These are phyloP conservation scores for Coemansia sp. DNA, from an alignment of 192 early-diverging fungal species.

Conservation along the genomic window DNA sequence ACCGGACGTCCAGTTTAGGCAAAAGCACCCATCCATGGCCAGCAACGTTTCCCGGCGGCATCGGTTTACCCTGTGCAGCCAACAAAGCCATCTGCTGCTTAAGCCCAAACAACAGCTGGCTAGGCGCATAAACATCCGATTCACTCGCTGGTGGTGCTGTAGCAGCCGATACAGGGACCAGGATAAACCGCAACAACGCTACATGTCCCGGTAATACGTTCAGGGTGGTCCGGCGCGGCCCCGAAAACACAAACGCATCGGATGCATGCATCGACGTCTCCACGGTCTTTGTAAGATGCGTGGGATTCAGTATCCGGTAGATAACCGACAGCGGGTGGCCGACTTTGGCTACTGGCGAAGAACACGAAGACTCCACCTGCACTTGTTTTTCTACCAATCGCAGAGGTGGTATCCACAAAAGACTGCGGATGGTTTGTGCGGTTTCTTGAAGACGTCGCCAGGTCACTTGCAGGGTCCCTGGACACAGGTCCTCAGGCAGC, in stretches of 20 bases:
- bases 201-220: conserved; percentile 31
- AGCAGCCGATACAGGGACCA: conserved; percentile 24
- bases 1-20: conserved; percentile 38
- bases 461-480: conserved; percentile 27
- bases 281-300: conserved; percentile 19
- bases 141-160: not conserved
- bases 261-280: conserved; percentile 40
- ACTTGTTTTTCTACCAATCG: conserved; percentile 19
- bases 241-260: conserved; percentile 46
- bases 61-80: not conserved
- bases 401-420: conserved; percentile 37
- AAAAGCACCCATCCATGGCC: conserved; percentile 38
- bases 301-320: conserved; percentile 37
- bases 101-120: conserved; percentile 5
- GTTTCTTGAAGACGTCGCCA: conserved; percentile 21
- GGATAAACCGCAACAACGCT: conserved; percentile 19
- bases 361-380: conserved; percentile 21
- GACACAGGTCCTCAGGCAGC: conserved; percentile 18
- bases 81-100: not conserved
- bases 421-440: not conserved
- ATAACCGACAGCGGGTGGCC: conserved; percentile 24
- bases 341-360: conserved; percentile 22
- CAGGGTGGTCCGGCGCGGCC: conserved; percentile 27
- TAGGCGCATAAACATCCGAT: conserved; percentile 6
- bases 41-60: conserved; percentile 18